Conservation (phyloP, 2,329 filamentous ascomycete genomes). For the Trichoderma gracile region DNA sequence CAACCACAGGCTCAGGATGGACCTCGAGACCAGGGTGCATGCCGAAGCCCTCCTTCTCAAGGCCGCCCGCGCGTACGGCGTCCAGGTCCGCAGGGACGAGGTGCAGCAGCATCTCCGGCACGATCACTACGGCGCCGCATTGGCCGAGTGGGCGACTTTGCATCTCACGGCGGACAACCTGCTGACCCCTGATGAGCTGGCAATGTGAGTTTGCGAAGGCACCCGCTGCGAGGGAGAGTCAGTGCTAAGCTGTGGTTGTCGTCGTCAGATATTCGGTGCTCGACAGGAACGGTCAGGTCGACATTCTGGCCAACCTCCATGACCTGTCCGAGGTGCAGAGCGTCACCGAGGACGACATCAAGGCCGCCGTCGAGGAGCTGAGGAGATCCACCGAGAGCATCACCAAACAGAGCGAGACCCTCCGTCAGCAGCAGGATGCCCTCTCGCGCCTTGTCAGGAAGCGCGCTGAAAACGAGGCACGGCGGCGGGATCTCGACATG, state of each 20-base stretch:
- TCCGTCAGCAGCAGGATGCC: slow-evolving; percentile 64
- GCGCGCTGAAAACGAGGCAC: slow-evolving; percentile 35
- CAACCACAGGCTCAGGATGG: slow-evolving; percentile 37
- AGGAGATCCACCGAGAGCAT: slow-evolving; percentile 64
- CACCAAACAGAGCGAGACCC: slow-evolving; percentile 60
- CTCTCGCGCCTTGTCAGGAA: slow-evolving; percentile 53
- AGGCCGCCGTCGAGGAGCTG: slow-evolving; percentile 63
- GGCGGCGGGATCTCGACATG: slow-evolving; percentile 36
- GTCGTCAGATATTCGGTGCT: slow-evolving; percentile 51
- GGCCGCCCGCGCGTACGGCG: slow-evolving; percentile 37
- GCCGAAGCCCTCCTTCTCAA: slow-evolving; percentile 40
- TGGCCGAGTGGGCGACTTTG: slow-evolving; percentile 51
- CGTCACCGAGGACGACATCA: slow-evolving; percentile 60
- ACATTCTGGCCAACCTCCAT: slow-evolving; percentile 46
- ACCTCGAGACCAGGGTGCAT: slow-evolving; percentile 33
- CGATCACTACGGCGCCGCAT: slow-evolving; percentile 37
- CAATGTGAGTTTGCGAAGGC: slow-evolving; percentile 46
- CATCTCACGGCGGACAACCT: slow-evolving; percentile 55
- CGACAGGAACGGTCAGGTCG: slow-evolving; percentile 50
- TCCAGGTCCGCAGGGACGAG: slow-evolving; percentile 40
- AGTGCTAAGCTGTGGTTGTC: slow-evolving; percentile 1
- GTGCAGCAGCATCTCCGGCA: slow-evolving; percentile 43
- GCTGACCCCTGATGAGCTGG: slow-evolving; percentile 55
- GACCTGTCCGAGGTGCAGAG: slow-evolving; percentile 52
- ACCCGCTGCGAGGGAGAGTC: slow-evolving; percentile 11